phyloP scores from a whole-genome alignment of 108 stramenopile species.

The Ochromonas danica region DNA sequence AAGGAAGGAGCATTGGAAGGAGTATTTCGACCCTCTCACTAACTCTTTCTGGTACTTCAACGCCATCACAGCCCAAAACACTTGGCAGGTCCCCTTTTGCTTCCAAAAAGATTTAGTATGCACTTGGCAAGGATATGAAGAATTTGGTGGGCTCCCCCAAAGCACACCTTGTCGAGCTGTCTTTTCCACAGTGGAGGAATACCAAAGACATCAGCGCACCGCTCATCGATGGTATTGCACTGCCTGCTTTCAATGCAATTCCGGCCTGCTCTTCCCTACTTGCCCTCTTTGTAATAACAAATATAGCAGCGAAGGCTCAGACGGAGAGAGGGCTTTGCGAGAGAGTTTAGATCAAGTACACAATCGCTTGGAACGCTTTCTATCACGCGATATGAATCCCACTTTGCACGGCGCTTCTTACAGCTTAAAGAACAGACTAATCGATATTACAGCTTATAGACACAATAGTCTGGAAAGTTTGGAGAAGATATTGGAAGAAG shows the following conservation, averaged over 20 bases:
- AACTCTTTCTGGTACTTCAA: slow-evolving; percentile 41
- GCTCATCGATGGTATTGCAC: slow-evolving; percentile 51
- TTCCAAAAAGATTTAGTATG: slow-evolving; percentile 21
- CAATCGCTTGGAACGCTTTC: too few relatives aligned
- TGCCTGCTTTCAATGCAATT: slow-evolving; percentile 43
- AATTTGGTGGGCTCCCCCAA: slow-evolving; percentile 8
- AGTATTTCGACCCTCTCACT: slow-evolving; percentile 49
- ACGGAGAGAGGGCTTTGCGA: background rate
- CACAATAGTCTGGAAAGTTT: too few relatives aligned
- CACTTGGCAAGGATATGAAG: slow-evolving; percentile 14
- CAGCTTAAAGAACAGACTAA: too few relatives aligned
- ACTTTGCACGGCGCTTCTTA: too few relatives aligned
- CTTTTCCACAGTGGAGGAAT: slow-evolving; percentile 41
- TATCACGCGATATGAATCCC: too few relatives aligned
- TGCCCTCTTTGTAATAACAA: slow-evolving; percentile 46
- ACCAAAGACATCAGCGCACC: slow-evolving; percentile 40
- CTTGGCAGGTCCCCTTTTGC: background rate
- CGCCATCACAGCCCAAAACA: slow-evolving; percentile 3
- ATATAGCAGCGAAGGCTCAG: slow-evolving; percentile 1
- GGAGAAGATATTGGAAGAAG: too few relatives aligned
- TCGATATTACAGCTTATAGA: too few relatives aligned
- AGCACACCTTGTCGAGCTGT: background rate
- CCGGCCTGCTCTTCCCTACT: slow-evolving; percentile 42
- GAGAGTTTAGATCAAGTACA: background rate
- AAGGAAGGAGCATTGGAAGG: slow-evolving; percentile 37